A percentile compares a stretch with the other conserved stretches of the same genome.
Evolutionary conservation across 768 basidiomycete species (phyloP).

Genomic region (Dentipellis sp.): DNA sequence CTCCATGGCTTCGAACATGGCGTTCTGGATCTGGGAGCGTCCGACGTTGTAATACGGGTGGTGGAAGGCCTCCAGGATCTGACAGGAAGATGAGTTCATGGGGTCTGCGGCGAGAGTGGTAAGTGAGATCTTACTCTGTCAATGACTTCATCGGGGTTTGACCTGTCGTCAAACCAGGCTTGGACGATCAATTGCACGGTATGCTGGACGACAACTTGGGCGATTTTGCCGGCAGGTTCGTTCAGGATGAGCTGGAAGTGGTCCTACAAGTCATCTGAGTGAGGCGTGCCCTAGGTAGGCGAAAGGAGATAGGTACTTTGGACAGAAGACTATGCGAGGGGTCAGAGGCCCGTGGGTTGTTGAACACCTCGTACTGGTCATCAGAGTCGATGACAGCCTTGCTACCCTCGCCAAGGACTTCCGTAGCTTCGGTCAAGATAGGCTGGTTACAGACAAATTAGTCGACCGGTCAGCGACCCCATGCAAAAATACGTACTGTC

Average conservation of each 20-base stretch:
- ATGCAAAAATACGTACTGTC: slow-evolving; percentile 27
- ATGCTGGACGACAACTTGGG: slow-evolving; percentile 56
- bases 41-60: slow-evolving; percentile 58
- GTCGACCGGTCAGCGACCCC: not conserved
- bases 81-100: not conserved
- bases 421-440: slow-evolving; percentile 47
- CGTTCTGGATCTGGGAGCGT: slow-evolving; percentile 42
- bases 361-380: slow-evolving; percentile 66
- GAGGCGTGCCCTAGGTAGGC: not conserved
- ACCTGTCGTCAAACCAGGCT: slow-evolving; percentile 42
- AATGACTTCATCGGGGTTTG: slow-evolving; percentile 35
- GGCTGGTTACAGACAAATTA: slow-evolving; percentile 31
- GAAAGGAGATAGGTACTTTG: slow-evolving; percentile 32
- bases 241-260: slow-evolving; percentile 67
- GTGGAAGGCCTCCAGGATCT: slow-evolving; percentile 58
- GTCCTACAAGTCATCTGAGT: slow-evolving; percentile 30
- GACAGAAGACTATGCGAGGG: slow-evolving; percentile 68
- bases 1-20: slow-evolving; percentile 50
- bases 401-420: slow-evolving; percentile 49
- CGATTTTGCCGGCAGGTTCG: slow-evolving; percentile 69
- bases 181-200: slow-evolving; percentile 49
- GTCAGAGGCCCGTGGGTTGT: slow-evolving; percentile 57
- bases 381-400: slow-evolving; percentile 61
- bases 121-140: slow-evolving; percentile 26
- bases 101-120: not conserved